These are phyloP conservation scores for Colletotrichum sp. DNA, from an alignment of 2,329 filamentous ascomycete species.

Conservation along the genomic window DNA sequence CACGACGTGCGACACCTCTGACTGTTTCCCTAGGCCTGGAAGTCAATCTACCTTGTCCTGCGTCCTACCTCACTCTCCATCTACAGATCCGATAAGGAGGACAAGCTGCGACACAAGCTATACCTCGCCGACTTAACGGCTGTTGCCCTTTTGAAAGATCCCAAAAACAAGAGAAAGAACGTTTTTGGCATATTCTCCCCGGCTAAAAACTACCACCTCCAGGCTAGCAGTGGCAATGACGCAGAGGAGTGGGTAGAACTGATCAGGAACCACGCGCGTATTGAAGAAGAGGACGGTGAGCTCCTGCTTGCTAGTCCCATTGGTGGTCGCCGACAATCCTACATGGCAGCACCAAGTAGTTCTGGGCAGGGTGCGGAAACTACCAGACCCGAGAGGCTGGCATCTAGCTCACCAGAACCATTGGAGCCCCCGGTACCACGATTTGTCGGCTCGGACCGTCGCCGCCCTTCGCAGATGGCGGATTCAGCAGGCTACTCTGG, in stretches of 20 bases:
- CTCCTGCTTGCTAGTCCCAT: constrained; percentile 75
- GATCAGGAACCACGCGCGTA: constrained; percentile 79
- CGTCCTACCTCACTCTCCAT: constrained; percentile 89
- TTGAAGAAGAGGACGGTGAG: constrained; percentile 88
- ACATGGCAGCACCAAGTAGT: constrained; percentile 24
- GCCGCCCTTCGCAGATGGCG: constrained; percentile 65
- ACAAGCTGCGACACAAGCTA: constrained; percentile 87
- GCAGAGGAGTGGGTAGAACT: constrained; percentile 86
- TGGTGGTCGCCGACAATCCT: constrained; percentile 55
- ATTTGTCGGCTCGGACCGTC: constrained; percentile 34
- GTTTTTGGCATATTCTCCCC: constrained; percentile 94
- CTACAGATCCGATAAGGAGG: constrained; percentile 91
- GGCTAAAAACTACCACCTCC: constrained; percentile 88
- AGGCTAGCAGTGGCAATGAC: constrained; percentile 75
- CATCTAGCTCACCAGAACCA: constrained; percentile 69
- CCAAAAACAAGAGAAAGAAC: constrained; percentile 84
- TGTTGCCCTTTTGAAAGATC: constrained; percentile 85
- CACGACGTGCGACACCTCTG: neutral
- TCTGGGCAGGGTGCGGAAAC: neutral
- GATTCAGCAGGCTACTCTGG: constrained; percentile 69
- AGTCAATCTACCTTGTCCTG: constrained; percentile 85
- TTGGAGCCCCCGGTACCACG: constrained; percentile 41
- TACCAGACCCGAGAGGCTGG: constrained; percentile 30
- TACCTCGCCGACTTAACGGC: constrained; percentile 89
- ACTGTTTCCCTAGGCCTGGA: constrained; percentile 74